phyloP scores from a whole-genome alignment of 164 flowering plant species.

The Amborella trichopoda region DNA sequence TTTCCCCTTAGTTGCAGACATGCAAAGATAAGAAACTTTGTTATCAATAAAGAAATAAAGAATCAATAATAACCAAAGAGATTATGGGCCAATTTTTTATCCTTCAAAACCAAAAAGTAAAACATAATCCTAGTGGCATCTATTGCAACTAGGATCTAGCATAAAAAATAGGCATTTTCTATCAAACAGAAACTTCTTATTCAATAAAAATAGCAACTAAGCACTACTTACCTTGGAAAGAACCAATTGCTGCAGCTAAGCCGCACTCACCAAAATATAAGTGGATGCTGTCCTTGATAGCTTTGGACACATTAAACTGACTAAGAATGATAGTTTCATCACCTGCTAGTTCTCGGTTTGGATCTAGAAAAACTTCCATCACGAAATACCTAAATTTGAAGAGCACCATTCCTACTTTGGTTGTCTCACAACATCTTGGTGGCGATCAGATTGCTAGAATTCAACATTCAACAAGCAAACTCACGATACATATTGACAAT shows the following conservation, averaged over 20 bases:
- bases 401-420: constrained; percentile 63
- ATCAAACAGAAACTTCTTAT: too few relatives aligned
- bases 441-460: too few relatives aligned
- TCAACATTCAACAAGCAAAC: too few relatives aligned
- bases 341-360: constrained; percentile 30
- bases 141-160: too few relatives aligned
- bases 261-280: constrained; percentile 89
- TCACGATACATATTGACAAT: too few relatives aligned
- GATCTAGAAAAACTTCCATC: constrained; percentile 74
- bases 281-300: constrained; percentile 74
- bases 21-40: background rate
- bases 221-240: constrained; percentile 50
- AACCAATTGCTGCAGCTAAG: constrained; percentile 59
- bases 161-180: too few relatives aligned
- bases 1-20: background rate
- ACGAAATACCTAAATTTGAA: constrained; percentile 84
- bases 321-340: constrained; percentile 61
- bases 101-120: too few relatives aligned
- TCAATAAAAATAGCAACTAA: background rate
- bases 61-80: background rate
- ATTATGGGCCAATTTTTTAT: background rate
- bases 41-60: background rate
- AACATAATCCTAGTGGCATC: too few relatives aligned
- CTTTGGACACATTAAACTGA: constrained; percentile 45
- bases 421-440: too few relatives aligned